A percentile compares a stretch with the other conserved stretches of the same genome.
Evolutionary conservation across 306 rosid genomes (phyloP).

Genomic region (Neltuma alba): DNA sequence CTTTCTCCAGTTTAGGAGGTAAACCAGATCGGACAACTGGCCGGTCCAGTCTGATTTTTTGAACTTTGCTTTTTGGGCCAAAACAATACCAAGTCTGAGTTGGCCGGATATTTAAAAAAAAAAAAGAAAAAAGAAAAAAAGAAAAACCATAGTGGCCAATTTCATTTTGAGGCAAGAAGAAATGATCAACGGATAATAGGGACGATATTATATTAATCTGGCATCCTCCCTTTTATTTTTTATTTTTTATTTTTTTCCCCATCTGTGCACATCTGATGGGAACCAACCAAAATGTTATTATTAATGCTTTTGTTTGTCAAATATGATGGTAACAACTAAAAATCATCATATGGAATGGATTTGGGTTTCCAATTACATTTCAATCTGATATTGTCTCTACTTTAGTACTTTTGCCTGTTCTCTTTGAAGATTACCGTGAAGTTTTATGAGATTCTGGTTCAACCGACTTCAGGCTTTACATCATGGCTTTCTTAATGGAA

Average conservation of each 20-base stretch:
- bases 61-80: not conserved
- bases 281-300: not conserved
- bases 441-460: conserved; percentile 21
- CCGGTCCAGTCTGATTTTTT: too few relatives aligned
- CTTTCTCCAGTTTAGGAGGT: too few relatives aligned
- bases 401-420: not conserved
- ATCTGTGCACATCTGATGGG: not conserved
- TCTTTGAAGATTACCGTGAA: conserved; percentile 14
- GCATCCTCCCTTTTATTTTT: not conserved
- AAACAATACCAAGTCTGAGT: not conserved
- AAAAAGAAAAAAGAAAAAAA: not conserved
- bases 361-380: not conserved
- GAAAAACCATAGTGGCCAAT: not conserved
- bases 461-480: conserved; percentile 14
- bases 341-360: not conserved
- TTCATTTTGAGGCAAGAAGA: not conserved
- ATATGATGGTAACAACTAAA: not conserved
- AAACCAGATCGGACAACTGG: too few relatives aligned
- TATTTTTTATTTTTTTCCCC: too few relatives aligned
- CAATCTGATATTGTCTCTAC: not conserved
- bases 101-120: not conserved
- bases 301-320: not conserved
- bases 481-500: conserved; percentile 26
- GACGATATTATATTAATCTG: not conserved
- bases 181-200: not conserved